Percentiles rank a stretch among this genome's conserved stretches.
These are phyloP conservation scores for Fusarium begoniae DNA, from an alignment of 2,329 filamentous ascomycete species.

Conservation along the genomic window DNA sequence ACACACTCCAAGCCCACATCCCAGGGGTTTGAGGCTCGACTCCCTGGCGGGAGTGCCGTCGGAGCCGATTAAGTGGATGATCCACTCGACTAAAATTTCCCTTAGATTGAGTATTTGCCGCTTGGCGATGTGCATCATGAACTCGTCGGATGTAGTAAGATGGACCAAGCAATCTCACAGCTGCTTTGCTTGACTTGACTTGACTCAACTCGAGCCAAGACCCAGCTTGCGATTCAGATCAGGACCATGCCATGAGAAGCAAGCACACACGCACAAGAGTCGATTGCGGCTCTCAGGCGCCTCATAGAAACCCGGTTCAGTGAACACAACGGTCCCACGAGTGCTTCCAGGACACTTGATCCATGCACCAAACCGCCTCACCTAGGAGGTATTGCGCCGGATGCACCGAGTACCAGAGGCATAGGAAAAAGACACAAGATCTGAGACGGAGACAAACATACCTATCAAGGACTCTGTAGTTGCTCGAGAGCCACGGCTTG, in stretches of 20 bases:
- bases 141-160: constrained; percentile 29
- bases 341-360: constrained; percentile 43
- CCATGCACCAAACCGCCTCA: constrained; percentile 45
- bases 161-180: constrained; percentile 4
- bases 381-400: constrained; percentile 40
- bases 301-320: constrained; percentile 13
- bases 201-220: constrained; percentile 11
- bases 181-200: neutral
- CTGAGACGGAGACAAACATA: constrained; percentile 41
- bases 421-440: constrained; percentile 30
- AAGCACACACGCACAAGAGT: neutral
- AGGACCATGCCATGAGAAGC: neutral
- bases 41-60: constrained; percentile 42
- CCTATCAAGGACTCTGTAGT: constrained; percentile 31
- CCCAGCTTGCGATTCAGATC: constrained; percentile 9
- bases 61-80: constrained; percentile 43
- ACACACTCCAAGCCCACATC: constrained; percentile 37
- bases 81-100: constrained; percentile 45
- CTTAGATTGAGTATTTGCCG: constrained; percentile 45
- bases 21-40: constrained; percentile 42
- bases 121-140: constrained; percentile 47
- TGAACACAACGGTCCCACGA: constrained; percentile 34
- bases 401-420: constrained; percentile 39
- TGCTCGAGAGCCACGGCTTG: constrained; percentile 20
- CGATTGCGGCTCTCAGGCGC: constrained; percentile 18